Conservation (phyloP, 805 yeast species). For the Pichia membranifaciens region DNA sequence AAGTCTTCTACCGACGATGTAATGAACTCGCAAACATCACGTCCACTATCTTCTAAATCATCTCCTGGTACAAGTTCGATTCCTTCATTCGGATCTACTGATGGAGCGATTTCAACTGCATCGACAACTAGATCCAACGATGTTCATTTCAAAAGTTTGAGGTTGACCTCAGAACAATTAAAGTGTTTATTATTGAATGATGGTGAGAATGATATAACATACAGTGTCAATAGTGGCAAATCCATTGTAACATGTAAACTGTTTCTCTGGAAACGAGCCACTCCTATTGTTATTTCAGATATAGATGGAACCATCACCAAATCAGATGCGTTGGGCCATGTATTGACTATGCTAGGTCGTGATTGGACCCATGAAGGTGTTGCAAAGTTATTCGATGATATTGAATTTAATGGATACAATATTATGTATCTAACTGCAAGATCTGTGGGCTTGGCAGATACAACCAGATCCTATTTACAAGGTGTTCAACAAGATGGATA, state of each 20-base stretch:
- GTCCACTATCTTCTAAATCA: background rate
- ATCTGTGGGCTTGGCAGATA: conserved; percentile 91
- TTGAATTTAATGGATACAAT: conserved; percentile 81
- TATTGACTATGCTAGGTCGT: conserved; percentile 84
- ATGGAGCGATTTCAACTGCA: conserved; percentile 18
- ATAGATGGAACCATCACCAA: conserved; percentile 98
- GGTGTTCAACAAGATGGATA: conserved; percentile 74
- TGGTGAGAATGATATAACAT: conserved; percentile 75
- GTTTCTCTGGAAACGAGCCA: conserved; percentile 75
- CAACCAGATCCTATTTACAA: conserved; percentile 75
- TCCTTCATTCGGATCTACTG: background rate
- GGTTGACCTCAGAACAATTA: conserved; percentile 88
- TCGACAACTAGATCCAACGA: conserved; percentile 16
- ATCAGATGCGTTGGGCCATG: conserved; percentile 96
- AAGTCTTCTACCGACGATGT: conserved; percentile 2
- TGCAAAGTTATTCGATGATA: conserved; percentile 85
- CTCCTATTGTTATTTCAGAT: conserved; percentile 92
- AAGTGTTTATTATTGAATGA: conserved; percentile 62
- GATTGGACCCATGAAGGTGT: conserved; percentile 99
- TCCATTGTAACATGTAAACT: conserved; percentile 69
- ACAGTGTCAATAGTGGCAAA: conserved; percentile 77
- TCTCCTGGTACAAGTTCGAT: background rate
- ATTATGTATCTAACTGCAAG: conserved; percentile 91
- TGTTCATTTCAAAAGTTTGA: conserved; percentile 72
- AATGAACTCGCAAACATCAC: background rate